Base-by-base conservation (phyloP, 2,329 filamentous ascomycete species). In the Amphichorda felina region DNA sequence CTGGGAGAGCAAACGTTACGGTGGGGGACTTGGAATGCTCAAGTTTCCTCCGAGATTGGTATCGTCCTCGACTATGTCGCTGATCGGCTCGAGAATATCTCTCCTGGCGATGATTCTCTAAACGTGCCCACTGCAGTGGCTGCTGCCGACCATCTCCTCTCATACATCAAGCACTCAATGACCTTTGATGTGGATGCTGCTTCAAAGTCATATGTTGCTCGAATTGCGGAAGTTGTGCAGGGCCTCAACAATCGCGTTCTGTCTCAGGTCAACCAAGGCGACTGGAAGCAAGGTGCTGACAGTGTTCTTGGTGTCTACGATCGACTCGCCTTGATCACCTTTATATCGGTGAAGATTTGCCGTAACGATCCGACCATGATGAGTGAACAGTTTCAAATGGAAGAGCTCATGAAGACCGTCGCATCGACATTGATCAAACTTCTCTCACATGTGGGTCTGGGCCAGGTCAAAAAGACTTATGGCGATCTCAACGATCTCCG, bases 1-100 rank as follows among this genome's bases (percentile, higher is more conserved):
- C 50, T 79, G 6, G 68, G 62, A 10, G 60, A 63, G 6, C 64
- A 68, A 38, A 47, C 48, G 1, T 59, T 79, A 5, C 53, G 53
- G 38, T 80, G 76, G 75, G 63, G 61, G 7, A 31, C 43, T 2
- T 80, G 76, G 75, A 58, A 73, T 42, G 67, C 69, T 8, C 61
- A 61, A 22, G 63, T 67, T 2, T 79, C 75, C 2, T 78, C 75
- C 4, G 74, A 80, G 43, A 44, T 79, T 15, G 75, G 75, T 2
- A 60, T 79, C 27, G 53, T 76, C n/a, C 57, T 77, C 39, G 75
- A 80, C 49, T 73, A 66, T 50, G 54, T 79, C 22, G 49, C 57
- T 9, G 72, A 77, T 24, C 58, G 68, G 31, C 38, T 60, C n/a
- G 50, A 55, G 7, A 39, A 38, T 33, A 19, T 14, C 7, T 8